Percentiles rank a stretch among this genome's conserved stretches.
phyloP scores from a whole-genome alignment of 2,329 filamentous ascomycete genomes.

The Chrysoporthe deuterocubensis region DNA sequence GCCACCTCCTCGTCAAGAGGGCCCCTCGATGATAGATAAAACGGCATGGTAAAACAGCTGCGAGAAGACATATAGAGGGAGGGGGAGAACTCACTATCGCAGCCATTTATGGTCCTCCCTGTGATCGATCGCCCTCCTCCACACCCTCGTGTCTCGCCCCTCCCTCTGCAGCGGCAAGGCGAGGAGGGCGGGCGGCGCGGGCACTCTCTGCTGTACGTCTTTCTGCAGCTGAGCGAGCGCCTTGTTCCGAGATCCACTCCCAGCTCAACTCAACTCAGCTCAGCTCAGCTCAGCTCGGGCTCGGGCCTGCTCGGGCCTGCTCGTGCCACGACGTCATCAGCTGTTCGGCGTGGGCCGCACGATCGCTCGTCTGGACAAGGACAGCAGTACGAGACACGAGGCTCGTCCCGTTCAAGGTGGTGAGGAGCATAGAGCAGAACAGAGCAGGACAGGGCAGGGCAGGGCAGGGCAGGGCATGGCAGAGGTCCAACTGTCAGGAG shows the following conservation, averaged over 20 bases:
- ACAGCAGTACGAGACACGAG: neutral
- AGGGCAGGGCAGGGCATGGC: neutral
- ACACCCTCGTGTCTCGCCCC: neutral
- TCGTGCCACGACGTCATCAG: neutral
- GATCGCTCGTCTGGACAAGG: neutral
- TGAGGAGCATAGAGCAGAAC: neutral
- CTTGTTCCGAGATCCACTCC: neutral
- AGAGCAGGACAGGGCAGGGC: neutral
- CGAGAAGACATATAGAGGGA: neutral
- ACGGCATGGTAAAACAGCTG: no score
- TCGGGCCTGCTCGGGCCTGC: neutral
- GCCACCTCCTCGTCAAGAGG: no score
- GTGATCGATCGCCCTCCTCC: neutral
- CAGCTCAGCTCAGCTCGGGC: neutral
- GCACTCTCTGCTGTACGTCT: neutral
- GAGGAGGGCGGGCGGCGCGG: no score
- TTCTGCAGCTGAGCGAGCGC: neutral
- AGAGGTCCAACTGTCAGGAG: neutral
- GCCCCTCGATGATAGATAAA: no score
- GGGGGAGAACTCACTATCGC: constrained; percentile 23
- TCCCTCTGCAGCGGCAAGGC: neutral
- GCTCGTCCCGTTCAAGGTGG: neutral
- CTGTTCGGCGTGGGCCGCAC: neutral
- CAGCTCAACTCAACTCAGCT: neutral
- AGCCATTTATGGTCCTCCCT: constrained; percentile 22